Percentiles rank a stretch among this genome's conserved stretches.
phyloP scores from a whole-genome alignment of 352 stramenopile genomes.

The Globisporangium rhizosaccharum region DNA sequence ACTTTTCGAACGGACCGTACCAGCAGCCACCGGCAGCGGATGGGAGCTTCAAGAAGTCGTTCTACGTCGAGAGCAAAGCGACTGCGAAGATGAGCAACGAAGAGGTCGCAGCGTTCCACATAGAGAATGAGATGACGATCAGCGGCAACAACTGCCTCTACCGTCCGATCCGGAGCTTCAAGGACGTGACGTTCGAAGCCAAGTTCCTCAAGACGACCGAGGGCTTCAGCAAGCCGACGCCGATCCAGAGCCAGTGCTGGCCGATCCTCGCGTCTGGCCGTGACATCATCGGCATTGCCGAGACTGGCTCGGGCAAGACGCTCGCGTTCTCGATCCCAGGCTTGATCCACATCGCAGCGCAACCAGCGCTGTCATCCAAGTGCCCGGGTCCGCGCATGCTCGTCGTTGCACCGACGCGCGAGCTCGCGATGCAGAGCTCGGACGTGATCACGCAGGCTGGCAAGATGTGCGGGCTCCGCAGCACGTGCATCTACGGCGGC shows the following conservation, averaged over 20 bases:
- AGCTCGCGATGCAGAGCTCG: constrained; percentile 93
- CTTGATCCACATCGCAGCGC: constrained; percentile 80
- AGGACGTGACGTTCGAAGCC: constrained; percentile 68
- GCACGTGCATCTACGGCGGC: constrained; percentile 94
- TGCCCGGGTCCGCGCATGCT: constrained; percentile 86
- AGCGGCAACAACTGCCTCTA: constrained; percentile 87
- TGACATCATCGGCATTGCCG: constrained; percentile 90
- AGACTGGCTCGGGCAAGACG: constrained; percentile 95
- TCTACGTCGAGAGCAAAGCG: constrained; percentile 74
- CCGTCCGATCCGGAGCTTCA: constrained; percentile 68
- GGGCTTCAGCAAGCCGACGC: constrained; percentile 90
- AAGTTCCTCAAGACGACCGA: constrained; percentile 87
- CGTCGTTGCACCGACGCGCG: constrained; percentile 91
- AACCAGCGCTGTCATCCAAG: constrained; percentile 50
- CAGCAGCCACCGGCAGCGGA: constrained; percentile 59
- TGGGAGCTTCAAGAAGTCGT: constrained; percentile 79
- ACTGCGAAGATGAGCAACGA: constrained; percentile 74
- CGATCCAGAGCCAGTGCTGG: constrained; percentile 98
- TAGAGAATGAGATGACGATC: constrained; percentile 79
- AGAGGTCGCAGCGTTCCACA: constrained; percentile 83
- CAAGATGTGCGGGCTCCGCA: constrained; percentile 80
- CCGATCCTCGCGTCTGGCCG: constrained; percentile 80
- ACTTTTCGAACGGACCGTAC: constrained; percentile 72
- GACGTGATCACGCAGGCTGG: constrained; percentile 91
- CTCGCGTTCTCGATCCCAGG: constrained; percentile 94